Percentiles rank a stretch among this genome's conserved stretches.
These are phyloP conservation scores for Gossypium ekmanianum DNA, from an alignment of 345 rosid genomes.

Conservation along the genomic window DNA sequence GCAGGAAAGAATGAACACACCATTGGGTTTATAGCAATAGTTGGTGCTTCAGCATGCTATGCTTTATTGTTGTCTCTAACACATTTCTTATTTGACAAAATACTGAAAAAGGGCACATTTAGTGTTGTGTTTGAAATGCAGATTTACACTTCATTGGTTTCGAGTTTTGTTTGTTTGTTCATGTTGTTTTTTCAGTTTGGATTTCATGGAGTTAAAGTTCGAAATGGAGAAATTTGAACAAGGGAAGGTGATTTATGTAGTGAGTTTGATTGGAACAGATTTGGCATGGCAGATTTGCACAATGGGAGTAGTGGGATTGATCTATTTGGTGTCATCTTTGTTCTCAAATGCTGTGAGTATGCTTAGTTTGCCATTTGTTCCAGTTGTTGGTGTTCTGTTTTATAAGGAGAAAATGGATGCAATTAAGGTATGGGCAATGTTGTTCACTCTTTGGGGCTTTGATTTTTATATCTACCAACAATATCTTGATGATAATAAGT, in stretches of 20 bases:
- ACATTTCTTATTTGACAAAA: background rate
- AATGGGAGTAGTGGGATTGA: slow-evolving; percentile 34
- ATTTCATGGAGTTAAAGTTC: slow-evolving; percentile 21
- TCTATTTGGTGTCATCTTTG: slow-evolving; percentile 32
- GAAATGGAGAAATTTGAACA: slow-evolving; percentile 31
- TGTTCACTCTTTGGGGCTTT: slow-evolving; percentile 33
- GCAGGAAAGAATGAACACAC: slow-evolving; percentile 23
- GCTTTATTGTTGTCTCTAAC: too few species aligned
- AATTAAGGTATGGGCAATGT: slow-evolving; percentile 21
- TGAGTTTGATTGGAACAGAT: slow-evolving; percentile 32
- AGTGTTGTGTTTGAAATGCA: slow-evolving; percentile 46
- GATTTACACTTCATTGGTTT: slow-evolving; percentile 39
- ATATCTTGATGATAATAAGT: background rate
- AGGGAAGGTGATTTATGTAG: slow-evolving; percentile 24
- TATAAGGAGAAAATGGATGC: slow-evolving; percentile 11
- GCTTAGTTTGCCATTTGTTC: slow-evolving; percentile 21
- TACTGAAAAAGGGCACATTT: slow-evolving; percentile 23
- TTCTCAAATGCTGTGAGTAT: slow-evolving; percentile 36
- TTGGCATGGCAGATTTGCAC: slow-evolving; percentile 32
- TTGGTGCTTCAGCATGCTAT: slow-evolving; percentile 36
- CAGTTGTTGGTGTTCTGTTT: slow-evolving; percentile 22
- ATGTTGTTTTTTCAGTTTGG: slow-evolving; percentile 38
- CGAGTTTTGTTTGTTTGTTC: slow-evolving; percentile 22
- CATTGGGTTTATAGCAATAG: slow-evolving; percentile 26
- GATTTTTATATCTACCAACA: slow-evolving; percentile 37